Evolutionary conservation across 2,329 filamentous ascomycete species (phyloP).

Genomic region (Neonectria ditissima): DNA sequence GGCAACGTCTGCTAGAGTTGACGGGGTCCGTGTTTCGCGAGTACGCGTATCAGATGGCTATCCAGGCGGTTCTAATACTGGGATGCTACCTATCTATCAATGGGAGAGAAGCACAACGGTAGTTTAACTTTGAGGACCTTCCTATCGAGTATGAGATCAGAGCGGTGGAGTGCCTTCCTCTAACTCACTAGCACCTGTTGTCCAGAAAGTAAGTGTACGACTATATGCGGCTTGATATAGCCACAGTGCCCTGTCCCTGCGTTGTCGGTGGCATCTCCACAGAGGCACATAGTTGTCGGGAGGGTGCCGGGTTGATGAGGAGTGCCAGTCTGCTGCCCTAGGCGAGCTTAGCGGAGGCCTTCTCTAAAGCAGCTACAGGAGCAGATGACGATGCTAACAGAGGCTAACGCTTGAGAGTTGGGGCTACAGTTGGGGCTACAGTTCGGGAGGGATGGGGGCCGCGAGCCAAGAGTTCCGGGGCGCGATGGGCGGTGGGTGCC

Average conservation of each 20-base stretch:
- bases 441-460: conserved; percentile 1
- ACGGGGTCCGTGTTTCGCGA: background rate
- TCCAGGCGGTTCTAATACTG: background rate
- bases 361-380: background rate
- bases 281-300: background rate
- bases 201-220: background rate
- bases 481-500: background rate
- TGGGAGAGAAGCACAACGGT: conserved; percentile 3
- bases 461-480: conserved; percentile 5
- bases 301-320: background rate
- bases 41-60: background rate
- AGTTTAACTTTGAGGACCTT: conserved; percentile 1
- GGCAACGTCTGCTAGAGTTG: background rate
- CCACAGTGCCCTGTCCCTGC: background rate
- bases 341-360: background rate
- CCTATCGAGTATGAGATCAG: conserved; percentile 6
- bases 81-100: too few species aligned
- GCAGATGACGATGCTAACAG: background rate
- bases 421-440: background rate
- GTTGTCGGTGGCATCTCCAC: background rate
- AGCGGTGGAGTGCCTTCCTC: conserved; percentile 13
- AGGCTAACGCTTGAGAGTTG: background rate
- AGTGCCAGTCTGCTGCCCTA: conserved; percentile 1
- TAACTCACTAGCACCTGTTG: conserved; percentile 8
- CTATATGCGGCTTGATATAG: background rate